These are phyloP conservation scores for Xanthoconium stramineum DNA, from an alignment of 768 basidiomycete genomes.

Conservation along the genomic window DNA sequence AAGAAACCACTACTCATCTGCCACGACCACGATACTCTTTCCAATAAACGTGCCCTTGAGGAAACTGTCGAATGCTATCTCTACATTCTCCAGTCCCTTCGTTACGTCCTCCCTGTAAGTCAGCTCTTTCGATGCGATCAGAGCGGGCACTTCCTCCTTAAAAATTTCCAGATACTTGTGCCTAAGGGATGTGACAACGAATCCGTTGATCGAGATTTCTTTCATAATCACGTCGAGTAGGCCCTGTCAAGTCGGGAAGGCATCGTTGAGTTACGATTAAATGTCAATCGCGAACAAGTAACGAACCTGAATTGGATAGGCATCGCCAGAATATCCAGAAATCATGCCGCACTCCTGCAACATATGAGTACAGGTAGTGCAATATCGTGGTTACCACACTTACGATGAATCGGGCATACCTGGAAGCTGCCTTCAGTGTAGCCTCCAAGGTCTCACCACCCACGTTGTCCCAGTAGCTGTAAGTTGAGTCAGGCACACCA, in stretches of 20 bases:
- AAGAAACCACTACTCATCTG: background rate
- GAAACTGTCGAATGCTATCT: slow-evolving; percentile 7
- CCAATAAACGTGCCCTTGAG: slow-evolving; percentile 9
- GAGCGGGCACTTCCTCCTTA: slow-evolving; percentile 36
- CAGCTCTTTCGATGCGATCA: slow-evolving; percentile 44
- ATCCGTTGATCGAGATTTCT: slow-evolving; percentile 44
- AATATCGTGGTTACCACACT: background rate
- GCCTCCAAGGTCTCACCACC: slow-evolving; percentile 59
- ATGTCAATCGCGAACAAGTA: too few relatives aligned
- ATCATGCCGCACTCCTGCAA: slow-evolving; percentile 33
- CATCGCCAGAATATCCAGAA: background rate
- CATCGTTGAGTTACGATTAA: background rate
- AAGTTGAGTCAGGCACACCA: background rate
- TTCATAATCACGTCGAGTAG: slow-evolving; percentile 36
- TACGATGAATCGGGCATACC: slow-evolving; percentile 47
- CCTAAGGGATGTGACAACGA: slow-evolving; percentile 32
- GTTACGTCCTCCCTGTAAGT: slow-evolving; percentile 45
- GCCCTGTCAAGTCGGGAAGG: slow-evolving; percentile 28
- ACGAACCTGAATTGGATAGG: slow-evolving; percentile 1
- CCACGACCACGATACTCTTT: slow-evolving; percentile 6
- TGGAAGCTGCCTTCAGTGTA: slow-evolving; percentile 45
- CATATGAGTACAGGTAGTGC: background rate
- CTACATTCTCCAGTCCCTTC: slow-evolving; percentile 35
- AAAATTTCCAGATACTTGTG: slow-evolving; percentile 42
- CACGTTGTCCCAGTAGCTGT: slow-evolving; percentile 44